Evolutionary conservation across 2,329 filamentous ascomycete genomes (phyloP), one percentile per base, ranked within the genome.

Genomic region (Dactylonectria macrodidyma): DNA sequence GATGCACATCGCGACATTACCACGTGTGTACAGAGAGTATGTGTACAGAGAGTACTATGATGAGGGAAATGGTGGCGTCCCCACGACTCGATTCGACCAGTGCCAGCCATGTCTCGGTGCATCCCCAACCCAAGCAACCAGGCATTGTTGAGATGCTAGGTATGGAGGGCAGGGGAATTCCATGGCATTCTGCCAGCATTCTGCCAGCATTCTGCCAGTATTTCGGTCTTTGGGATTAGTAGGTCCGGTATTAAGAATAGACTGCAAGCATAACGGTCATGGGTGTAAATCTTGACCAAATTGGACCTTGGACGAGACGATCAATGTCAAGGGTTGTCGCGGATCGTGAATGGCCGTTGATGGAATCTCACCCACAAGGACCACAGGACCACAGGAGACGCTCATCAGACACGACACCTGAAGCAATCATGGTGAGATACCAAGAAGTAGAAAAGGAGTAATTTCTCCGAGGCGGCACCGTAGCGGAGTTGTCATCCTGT

Each of bases 241-340:
- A 36, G 56, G 24, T 59, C 48, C 33, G 62, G 62, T 59, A 59
- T 47, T 64, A 58, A 54, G 24, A 59, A 16, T 30, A 48, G 54
- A 54, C 47, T 48, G 47, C 47, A 46, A 59, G 48, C 19, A 22
- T 64, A 55, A 44, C 38, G 48, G 47, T 10, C 48, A 48, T 10
- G 26, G 47, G 51, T 22, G 63, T 26, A 59, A 66, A 66, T 66
- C 63, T 66, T 66, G 52, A 10, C 63, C 30, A 26, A 66, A 33
- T 66, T 58, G 58, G 63, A 38, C 47, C 10, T 50, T 58, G 57
- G 22, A 51, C 57, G 58, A 56, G 16, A 59, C 63, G 33, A 54
- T 38, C 30, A 44, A 46, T 44, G 63, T 55, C 41, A 33, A 65
- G 33, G 41, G 24, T 48, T 56, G 44, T 36, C 34, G 51, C 16